phyloP scores from a whole-genome alignment of 2,329 filamentous ascomycete species.

The Fusarium sp. region DNA sequence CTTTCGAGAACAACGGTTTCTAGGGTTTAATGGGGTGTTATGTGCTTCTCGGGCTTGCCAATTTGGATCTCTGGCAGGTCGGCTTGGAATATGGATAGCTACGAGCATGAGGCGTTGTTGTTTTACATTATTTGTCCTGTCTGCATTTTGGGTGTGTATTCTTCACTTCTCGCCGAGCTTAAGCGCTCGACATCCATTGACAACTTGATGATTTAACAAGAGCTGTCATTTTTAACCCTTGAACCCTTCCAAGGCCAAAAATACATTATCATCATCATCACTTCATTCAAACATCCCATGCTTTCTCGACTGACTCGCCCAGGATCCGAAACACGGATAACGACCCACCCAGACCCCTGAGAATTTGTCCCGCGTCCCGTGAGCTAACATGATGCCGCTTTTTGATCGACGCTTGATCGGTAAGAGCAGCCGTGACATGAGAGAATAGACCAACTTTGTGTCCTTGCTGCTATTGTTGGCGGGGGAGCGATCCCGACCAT shows the following conservation, averaged over 20 bases:
- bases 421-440: neutral
- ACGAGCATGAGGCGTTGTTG: constrained; percentile 27
- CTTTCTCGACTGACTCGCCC: neutral
- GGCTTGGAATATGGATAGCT: neutral
- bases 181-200: constrained; percentile 12
- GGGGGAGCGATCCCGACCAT: neutral
- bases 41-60: constrained; percentile 9
- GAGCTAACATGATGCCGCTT: constrained; percentile 8
- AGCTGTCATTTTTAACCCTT: neutral
- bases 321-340: constrained; percentile 26
- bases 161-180: constrained; percentile 11
- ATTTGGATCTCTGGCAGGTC: constrained; percentile 15
- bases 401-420: constrained; percentile 15
- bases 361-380: constrained; percentile 2
- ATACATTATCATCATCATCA: constrained; percentile 19
- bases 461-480: neutral
- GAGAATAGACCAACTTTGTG: neutral
- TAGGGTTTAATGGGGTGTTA: constrained; percentile 23
- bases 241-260: neutral
- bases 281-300: neutral
- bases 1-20: neutral
- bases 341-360: constrained; percentile 35
- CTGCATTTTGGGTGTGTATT: neutral
- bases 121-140: neutral
- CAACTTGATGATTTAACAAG: neutral